phyloP scores from a whole-genome alignment of 805 yeast species.

The Pichia thaimueangensis region DNA sequence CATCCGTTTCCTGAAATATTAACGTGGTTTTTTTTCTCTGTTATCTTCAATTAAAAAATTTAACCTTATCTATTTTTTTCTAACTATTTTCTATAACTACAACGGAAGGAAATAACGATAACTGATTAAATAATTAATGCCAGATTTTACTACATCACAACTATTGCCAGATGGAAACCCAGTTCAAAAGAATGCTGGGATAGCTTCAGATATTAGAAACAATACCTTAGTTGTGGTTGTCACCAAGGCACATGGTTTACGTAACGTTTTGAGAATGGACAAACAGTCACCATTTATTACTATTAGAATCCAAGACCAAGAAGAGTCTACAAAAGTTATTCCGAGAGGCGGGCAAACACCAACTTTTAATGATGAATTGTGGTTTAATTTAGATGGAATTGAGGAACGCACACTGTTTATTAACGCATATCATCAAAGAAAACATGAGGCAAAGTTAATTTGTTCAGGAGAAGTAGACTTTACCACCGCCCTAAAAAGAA shows the following conservation, averaged over 20 bases:
- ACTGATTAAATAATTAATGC: no score
- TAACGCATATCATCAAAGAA: slow-evolving; percentile 78
- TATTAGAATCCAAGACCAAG: slow-evolving; percentile 71
- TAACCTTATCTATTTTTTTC: no score
- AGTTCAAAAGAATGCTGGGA: not conserved
- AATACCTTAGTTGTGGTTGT: slow-evolving; percentile 69
- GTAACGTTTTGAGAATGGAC: slow-evolving; percentile 79
- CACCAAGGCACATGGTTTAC: slow-evolving; percentile 75
- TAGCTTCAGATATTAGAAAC: not conserved
- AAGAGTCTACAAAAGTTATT: slow-evolving; percentile 71
- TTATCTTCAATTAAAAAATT: no score
- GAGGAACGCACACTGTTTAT: slow-evolving; percentile 59
- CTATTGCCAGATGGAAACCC: slow-evolving; percentile 1
- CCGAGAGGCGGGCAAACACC: slow-evolving; percentile 94
- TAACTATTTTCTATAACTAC: no score
- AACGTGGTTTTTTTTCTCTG: no score
- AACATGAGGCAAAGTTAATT: slow-evolving; percentile 78
- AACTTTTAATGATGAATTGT: slow-evolving; percentile 70
- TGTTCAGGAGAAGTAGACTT: slow-evolving; percentile 79
- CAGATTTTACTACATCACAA: slow-evolving; percentile 10
- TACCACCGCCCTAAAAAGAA: slow-evolving; percentile 59
- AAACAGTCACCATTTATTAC: slow-evolving; percentile 92
- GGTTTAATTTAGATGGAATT: slow-evolving; percentile 60
- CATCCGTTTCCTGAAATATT: no score
- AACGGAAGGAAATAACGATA: no score